Percentiles rank a stretch among this genome's conserved stretches.
Conservation (phyloP, 1,284 basidiomycete species). For the Golubevia sp. region DNA sequence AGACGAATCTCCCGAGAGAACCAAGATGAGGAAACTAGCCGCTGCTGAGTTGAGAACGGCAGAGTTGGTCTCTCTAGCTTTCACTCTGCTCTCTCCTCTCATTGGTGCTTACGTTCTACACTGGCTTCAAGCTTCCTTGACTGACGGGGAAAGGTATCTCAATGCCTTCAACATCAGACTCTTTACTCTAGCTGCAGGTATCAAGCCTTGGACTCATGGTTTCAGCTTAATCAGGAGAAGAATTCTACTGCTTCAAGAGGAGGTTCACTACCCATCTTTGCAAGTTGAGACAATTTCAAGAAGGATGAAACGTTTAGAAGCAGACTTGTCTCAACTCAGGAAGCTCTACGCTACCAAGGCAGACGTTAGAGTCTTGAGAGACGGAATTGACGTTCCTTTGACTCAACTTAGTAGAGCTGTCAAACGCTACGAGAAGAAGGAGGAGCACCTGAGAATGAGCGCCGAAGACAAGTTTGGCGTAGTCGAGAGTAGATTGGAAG, state of each 20-base stretch:
- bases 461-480: conserved; percentile 49
- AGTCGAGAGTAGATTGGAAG: conserved; percentile 47
- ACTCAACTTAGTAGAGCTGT: conserved; percentile 55
- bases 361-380: conserved; percentile 53
- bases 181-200: conserved; percentile 58
- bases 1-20: conserved; percentile 13
- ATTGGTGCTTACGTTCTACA: conserved; percentile 56
- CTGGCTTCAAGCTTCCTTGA: conserved; percentile 52
- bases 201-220: conserved; percentile 56
- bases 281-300: conserved; percentile 53
- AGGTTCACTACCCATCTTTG: conserved; percentile 49
- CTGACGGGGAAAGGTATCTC: conserved; percentile 45
- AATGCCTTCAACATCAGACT: conserved; percentile 60
- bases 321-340: conserved; percentile 42
- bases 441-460: conserved; percentile 39
- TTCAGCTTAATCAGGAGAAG: conserved; percentile 30
- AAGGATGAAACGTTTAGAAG: conserved; percentile 51
- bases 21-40: conserved; percentile 25
- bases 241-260: conserved; percentile 49
- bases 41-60: conserved; percentile 48
- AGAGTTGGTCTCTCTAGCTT: conserved; percentile 51
- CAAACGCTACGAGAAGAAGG: conserved; percentile 48
- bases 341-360: conserved; percentile 49
- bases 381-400: conserved; percentile 53
- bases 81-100: conserved; percentile 52